Evolutionary conservation across 768 basidiomycete genomes (phyloP).

Genomic region (Suillus spraguei): DNA sequence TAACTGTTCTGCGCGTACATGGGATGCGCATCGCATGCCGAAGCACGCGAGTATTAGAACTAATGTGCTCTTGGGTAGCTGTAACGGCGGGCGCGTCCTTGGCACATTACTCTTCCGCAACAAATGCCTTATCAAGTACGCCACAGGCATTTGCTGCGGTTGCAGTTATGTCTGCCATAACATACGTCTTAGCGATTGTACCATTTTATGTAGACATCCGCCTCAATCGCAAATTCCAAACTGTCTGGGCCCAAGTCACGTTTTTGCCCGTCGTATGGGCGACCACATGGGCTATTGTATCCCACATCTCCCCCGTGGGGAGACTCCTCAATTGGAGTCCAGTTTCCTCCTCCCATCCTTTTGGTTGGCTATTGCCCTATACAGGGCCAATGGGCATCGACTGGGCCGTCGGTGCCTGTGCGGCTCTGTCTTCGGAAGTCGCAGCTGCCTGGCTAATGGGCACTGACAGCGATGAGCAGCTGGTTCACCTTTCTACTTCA

Average conservation of each 20-base stretch:
- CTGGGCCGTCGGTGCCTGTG: slow-evolving; percentile 80
- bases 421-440: slow-evolving; percentile 59
- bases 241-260: slow-evolving; percentile 46
- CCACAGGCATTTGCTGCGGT: slow-evolving; percentile 51
- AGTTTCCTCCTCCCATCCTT: slow-evolving; percentile 50
- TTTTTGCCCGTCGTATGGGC: slow-evolving; percentile 76
- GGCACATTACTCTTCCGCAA: slow-evolving; percentile 45
- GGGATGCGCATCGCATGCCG: slow-evolving; percentile 33
- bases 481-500: slow-evolving; percentile 10
- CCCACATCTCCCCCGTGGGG: slow-evolving; percentile 66
- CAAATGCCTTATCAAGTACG: slow-evolving; percentile 57
- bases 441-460: slow-evolving; percentile 63
- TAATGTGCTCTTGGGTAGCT: slow-evolving; percentile 35
- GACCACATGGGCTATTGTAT: slow-evolving; percentile 54
- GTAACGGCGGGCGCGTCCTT: slow-evolving; percentile 45
- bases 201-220: slow-evolving; percentile 43
- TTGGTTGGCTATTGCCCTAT: slow-evolving; percentile 63
- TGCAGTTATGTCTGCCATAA: slow-evolving; percentile 40
- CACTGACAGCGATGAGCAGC: slow-evolving; percentile 20
- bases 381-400: slow-evolving; percentile 65
- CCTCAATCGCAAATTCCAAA: slow-evolving; percentile 30
- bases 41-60: slow-evolving; percentile 32
- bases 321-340: slow-evolving; percentile 76
- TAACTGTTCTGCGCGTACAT: slow-evolving; percentile 31
- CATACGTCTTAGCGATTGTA: slow-evolving; percentile 46